Conservation (phyloP, 2,329 filamentous ascomycete genomes). For the Penicillium sp. region DNA sequence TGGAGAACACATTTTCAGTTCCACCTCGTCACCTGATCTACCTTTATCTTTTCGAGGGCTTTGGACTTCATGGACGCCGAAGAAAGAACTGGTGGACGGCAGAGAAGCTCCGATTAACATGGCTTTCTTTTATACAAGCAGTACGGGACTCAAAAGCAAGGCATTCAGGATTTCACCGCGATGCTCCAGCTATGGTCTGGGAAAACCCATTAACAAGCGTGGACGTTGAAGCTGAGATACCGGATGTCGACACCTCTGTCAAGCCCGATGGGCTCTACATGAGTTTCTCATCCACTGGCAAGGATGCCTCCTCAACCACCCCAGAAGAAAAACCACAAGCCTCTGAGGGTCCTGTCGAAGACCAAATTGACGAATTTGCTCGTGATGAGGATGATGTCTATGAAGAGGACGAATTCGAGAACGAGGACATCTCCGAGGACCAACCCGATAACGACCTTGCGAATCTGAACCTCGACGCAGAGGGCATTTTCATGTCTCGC, state of each 20-base stretch:
- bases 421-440: not conserved
- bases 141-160: constrained; percentile 38
- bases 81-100: constrained; percentile 70
- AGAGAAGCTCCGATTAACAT: constrained; percentile 66
- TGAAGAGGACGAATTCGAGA: constrained; percentile 7
- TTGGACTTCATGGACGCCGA: constrained; percentile 67
- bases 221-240: not conserved
- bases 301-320: not conserved
- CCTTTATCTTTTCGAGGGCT: constrained; percentile 79
- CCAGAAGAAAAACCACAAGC: not conserved
- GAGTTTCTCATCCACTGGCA: constrained; percentile 21
- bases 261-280: constrained; percentile 25
- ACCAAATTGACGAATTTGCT: not conserved
- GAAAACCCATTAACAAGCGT: constrained; percentile 30
- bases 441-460: not conserved
- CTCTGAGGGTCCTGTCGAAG: not conserved
- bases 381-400: not conserved
- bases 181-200: constrained; percentile 23
- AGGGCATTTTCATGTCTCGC: not conserved
- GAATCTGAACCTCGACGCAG: not conserved
- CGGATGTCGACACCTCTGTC: constrained; percentile 1
- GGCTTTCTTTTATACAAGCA: constrained; percentile 60
- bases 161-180: constrained; percentile 18
- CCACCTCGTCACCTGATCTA: constrained; percentile 75
- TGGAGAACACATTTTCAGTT: constrained; percentile 66